Evolutionary conservation across 2,329 filamentous ascomycete species (phyloP).

Genomic region (Mollisiaceae sp.): DNA sequence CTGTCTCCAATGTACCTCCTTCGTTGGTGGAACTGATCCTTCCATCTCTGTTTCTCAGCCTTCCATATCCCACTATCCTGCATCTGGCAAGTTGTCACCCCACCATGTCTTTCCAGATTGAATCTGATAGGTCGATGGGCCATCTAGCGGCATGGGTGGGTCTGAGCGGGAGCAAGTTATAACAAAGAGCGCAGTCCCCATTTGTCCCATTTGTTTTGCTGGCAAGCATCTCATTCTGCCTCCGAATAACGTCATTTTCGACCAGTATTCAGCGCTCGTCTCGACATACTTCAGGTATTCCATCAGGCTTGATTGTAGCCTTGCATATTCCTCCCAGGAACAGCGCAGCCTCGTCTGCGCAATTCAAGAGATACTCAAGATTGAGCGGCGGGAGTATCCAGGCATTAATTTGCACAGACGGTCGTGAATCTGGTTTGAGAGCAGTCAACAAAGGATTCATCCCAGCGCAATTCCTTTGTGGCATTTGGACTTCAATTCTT

Average conservation of each 20-base stretch:
- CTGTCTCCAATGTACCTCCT: neutral
- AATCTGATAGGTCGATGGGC: neutral
- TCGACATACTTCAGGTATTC: neutral
- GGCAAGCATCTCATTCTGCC: constrained; percentile 11
- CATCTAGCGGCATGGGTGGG: neutral
- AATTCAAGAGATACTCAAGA: too few relatives aligned
- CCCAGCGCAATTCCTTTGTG: too few relatives aligned
- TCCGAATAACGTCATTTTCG: constrained; percentile 25
- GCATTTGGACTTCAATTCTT: too few relatives aligned
- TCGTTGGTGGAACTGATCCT: neutral
- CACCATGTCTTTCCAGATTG: constrained; percentile 14
- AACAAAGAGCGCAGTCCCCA: constrained; percentile 13
- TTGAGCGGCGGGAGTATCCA: too few relatives aligned
- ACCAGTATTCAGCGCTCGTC: neutral
- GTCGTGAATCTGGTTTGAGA: too few relatives aligned
- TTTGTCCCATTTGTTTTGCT: neutral
- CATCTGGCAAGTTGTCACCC: constrained; percentile 20
- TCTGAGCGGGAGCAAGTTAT: neutral
- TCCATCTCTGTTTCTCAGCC: constrained; percentile 9
- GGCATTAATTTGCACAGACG: too few relatives aligned
- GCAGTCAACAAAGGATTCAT: too few relatives aligned
- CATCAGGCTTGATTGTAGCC: constrained; percentile 15
- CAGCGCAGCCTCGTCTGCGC: too few relatives aligned
- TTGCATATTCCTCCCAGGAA: constrained; percentile 5
- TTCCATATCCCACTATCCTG: constrained; percentile 13